Base-by-base conservation (phyloP, 1,284 basidiomycete genomes). In the Boletus semigastroideus region DNA sequence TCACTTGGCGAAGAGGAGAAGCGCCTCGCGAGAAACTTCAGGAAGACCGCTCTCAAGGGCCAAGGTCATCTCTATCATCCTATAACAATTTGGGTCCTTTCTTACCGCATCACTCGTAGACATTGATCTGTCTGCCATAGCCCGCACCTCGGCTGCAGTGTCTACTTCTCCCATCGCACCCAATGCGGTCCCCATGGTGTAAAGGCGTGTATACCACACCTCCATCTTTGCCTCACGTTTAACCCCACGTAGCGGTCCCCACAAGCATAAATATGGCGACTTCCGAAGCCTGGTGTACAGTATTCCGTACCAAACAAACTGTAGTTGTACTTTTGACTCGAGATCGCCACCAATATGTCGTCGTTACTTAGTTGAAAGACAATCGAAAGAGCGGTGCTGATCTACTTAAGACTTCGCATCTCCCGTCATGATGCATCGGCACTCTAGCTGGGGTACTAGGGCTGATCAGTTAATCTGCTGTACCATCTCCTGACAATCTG, bases 121-220 rank as follows among this genome's bases (percentile, higher is more conserved):
- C 61, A 71, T 90, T 52, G 87, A 92, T 70, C 80, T 94, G 52
- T 77, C 79, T 40, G 76, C 83, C 50, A 93, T 94, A 62, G 91
- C 91, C 25, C 86, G 89, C 60, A 90, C 89, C 53, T 92, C 89
- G 12, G 78, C 78, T 56, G 91, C 85, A 19, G 82, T 88, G 36
- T 84, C 86, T 42, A 72, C 76, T 53, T 87, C 86, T 49, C 86
- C 87, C 25, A 76, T 78, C 40, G 66, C 62, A 51, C 70, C 64
- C 36, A 48, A 72, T 48, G 57, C 57, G 62, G 73, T 53, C 66
- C 69, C 50, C 62, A 62, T 54, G 74, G 74, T 57, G 74, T 75
- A 51, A 60, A 68, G 52, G 75, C 75, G 60, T 58, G 72, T 70
- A 28, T 37, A 5, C n/a, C 34, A 46, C 39, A 2, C 31, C 10